Evolutionary conservation across 768 basidiomycete species (phyloP).

Genomic region (Mycena latifolia): DNA sequence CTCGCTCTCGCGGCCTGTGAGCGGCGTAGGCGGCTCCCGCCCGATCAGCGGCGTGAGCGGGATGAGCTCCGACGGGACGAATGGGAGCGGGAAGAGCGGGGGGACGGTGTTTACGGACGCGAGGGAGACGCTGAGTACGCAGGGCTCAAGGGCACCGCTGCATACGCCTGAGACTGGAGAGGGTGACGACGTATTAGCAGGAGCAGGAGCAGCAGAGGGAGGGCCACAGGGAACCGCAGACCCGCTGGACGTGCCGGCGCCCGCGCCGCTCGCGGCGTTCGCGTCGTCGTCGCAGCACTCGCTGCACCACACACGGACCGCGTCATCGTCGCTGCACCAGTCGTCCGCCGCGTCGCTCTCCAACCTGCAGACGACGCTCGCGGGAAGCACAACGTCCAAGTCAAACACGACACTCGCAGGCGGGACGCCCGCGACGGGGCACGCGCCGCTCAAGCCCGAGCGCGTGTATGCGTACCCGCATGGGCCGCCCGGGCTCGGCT

Average conservation of each 20-base stretch:
- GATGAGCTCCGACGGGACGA: conserved; percentile 30
- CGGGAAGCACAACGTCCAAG: conserved; percentile 10
- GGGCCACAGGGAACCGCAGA: too few relatives aligned
- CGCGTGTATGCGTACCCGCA: conserved; percentile 28
- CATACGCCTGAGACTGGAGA: too few relatives aligned
- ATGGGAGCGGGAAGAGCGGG: conserved; percentile 32
- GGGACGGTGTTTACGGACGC: conserved; percentile 36
- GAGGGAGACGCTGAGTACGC: conserved; percentile 32
- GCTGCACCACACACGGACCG: neutral
- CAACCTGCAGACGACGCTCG: conserved; percentile 13
- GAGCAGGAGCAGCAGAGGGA: too few relatives aligned
- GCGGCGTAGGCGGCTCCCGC: neutral
- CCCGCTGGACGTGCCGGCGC: conserved; percentile 34
- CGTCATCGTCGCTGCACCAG: neutral
- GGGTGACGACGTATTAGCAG: too few relatives aligned
- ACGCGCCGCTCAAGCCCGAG: conserved; percentile 16
- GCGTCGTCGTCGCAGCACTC: conserved; percentile 13
- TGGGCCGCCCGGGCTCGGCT: conserved; percentile 28
- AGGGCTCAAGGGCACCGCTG: conserved; percentile 10
- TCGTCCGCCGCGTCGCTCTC: neutral
- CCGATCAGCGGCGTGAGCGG: conserved; percentile 22
- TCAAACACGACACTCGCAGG: conserved; percentile 21
- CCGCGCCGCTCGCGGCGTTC: conserved; percentile 18
- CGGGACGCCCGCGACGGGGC: conserved; percentile 13
- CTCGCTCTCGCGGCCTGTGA: conserved; percentile 8